Conservation (phyloP, 2,329 filamentous ascomycete species). For the Didymella exigua region DNA sequence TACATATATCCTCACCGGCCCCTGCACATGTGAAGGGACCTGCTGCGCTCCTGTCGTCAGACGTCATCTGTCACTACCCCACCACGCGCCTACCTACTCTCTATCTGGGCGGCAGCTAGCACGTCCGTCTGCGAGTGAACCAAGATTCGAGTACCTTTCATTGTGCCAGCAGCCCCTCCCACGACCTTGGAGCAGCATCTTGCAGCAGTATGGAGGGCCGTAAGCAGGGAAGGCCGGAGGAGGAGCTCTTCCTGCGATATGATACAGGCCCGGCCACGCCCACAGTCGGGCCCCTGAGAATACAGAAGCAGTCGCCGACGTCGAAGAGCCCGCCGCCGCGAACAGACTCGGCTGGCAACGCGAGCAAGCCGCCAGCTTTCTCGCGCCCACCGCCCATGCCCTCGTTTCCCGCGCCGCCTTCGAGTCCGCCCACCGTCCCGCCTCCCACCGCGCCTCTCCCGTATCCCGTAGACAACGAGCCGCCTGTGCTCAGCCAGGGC, state of each 20-base stretch:
- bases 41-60: slow-evolving; percentile 4
- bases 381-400: slow-evolving; percentile 56
- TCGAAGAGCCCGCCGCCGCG: slow-evolving; percentile 59
- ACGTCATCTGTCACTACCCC: slow-evolving; percentile 23
- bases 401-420: slow-evolving; percentile 67
- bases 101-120: slow-evolving; percentile 6
- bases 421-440: slow-evolving; percentile 53
- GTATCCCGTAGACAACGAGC: slow-evolving; percentile 55
- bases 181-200: neutral
- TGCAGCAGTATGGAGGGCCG: slow-evolving; percentile 51
- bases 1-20: slow-evolving; percentile 16
- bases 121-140: slow-evolving; percentile 8
- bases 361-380: slow-evolving; percentile 41
- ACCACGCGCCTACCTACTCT: slow-evolving; percentile 9
- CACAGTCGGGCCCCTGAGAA: slow-evolving; percentile 81
- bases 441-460: slow-evolving; percentile 52
- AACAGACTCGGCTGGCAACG: slow-evolving; percentile 70
- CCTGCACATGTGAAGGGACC: slow-evolving; percentile 10
- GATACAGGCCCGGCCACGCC: slow-evolving; percentile 66
- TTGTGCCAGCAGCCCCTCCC: neutral
- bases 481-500: slow-evolving; percentile 30
- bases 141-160: slow-evolving; percentile 4
- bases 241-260: slow-evolving; percentile 77
- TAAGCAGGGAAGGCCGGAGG: slow-evolving; percentile 71
- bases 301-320: slow-evolving; percentile 71